Conservation (phyloP, 2,329 filamentous ascomycete genomes). For the Aureobasidium subglaciale region DNA sequence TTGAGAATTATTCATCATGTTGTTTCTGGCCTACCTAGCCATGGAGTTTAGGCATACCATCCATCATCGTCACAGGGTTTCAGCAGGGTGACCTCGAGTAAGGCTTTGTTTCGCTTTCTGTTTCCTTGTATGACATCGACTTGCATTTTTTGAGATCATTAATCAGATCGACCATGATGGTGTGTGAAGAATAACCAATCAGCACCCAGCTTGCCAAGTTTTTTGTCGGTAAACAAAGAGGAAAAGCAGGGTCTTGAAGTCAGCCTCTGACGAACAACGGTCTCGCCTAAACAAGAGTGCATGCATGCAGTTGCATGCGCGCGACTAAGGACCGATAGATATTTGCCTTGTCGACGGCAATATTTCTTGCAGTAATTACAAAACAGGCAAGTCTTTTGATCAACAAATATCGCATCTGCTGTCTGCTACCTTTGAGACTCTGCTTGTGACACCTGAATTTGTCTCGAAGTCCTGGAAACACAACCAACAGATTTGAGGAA, state of each 20-base stretch:
- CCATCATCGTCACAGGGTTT: conserved; percentile 4
- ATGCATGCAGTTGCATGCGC: not conserved
- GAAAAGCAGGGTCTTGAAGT: conserved; percentile 1
- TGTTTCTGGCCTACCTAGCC: not conserved
- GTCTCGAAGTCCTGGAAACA: too few relatives aligned
- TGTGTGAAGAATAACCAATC: not conserved
- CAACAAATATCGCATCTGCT: not conserved
- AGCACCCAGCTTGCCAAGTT: not conserved
- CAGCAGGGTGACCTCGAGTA: not conserved
- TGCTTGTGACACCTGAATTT: too few relatives aligned
- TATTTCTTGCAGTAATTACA: not conserved
- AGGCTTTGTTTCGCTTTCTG: not conserved
- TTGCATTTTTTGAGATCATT: not conserved
- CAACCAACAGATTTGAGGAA: not conserved
- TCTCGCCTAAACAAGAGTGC: conserved; percentile 7
- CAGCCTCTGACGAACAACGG: conserved; percentile 11
- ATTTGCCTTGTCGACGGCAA: conserved; percentile 6
- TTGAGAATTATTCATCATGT: not conserved
- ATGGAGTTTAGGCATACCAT: not conserved
- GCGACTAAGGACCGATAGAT: not conserved
- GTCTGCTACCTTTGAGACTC: not conserved
- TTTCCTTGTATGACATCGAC: not conserved
- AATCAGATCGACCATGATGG: not conserved
- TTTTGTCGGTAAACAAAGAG: conserved; percentile 8
- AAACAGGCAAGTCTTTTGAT: not conserved